Conservation (phyloP, 2,329 filamentous ascomycete genomes). For the Nothophaeocryptopus gaeumannii region DNA sequence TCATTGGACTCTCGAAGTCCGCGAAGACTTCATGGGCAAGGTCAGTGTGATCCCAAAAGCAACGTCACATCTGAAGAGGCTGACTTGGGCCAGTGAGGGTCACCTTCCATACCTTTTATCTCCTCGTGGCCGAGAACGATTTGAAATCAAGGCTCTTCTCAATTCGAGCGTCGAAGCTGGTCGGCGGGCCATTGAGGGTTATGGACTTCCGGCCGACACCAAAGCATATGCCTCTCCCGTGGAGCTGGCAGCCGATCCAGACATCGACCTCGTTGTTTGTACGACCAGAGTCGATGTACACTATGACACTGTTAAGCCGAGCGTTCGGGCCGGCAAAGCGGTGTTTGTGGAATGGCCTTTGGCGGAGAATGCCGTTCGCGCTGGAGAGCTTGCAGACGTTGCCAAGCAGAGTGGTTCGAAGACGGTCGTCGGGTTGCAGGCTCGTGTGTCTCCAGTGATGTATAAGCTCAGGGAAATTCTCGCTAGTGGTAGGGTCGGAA, state of each 20-base stretch:
- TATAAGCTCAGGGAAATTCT: constrained; percentile 45
- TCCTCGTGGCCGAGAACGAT: constrained; percentile 39
- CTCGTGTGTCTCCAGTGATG: constrained; percentile 40
- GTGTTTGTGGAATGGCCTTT: constrained; percentile 43
- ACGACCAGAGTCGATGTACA: constrained; percentile 46
- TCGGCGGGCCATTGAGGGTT: constrained; percentile 41
- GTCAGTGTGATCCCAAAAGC: background rate
- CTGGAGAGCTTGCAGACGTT: constrained; percentile 43
- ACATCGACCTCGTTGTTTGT: constrained; percentile 50
- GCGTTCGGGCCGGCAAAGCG: constrained; percentile 42
- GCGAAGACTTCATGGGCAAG: constrained; percentile 55
- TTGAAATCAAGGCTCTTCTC: constrained; percentile 50
- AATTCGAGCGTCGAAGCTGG: constrained; percentile 48
- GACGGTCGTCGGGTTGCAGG: constrained; percentile 51
- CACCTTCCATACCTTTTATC: constrained; percentile 61
- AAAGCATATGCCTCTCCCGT: constrained; percentile 46
- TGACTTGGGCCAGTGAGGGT: constrained; percentile 35
- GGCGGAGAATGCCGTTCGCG: constrained; percentile 47
- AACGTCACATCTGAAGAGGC: background rate
- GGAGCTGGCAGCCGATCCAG: constrained; percentile 45
- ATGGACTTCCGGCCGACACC: constrained; percentile 37
- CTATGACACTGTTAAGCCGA: constrained; percentile 42
- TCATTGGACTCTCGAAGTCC: constrained; percentile 58
- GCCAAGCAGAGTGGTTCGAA: constrained; percentile 42
- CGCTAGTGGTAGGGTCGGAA: constrained; percentile 44